Conservation (phyloP, 768 basidiomycete species). For the Podaxis pistillaris region DNA sequence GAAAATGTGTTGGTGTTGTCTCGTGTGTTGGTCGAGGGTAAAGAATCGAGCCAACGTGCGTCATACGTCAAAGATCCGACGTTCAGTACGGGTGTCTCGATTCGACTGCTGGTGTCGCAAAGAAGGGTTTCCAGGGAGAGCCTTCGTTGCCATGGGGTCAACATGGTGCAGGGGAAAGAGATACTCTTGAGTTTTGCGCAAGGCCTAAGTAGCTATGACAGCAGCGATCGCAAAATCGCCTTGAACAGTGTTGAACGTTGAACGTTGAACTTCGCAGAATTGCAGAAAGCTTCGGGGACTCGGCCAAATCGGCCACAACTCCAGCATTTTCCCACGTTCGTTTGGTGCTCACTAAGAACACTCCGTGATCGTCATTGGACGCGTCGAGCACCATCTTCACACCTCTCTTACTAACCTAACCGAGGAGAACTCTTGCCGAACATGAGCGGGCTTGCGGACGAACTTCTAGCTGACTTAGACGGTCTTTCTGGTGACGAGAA, state of each 20-base stretch:
- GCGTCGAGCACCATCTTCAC: neutral
- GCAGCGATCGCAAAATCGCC: neutral
- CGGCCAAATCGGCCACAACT: neutral
- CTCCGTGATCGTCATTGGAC: neutral
- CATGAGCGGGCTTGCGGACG: conserved; percentile 87
- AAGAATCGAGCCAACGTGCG: too few relatives aligned
- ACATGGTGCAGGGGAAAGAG: neutral
- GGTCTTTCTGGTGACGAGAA: conserved; percentile 73
- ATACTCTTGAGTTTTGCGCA: neutral
- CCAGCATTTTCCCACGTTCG: neutral
- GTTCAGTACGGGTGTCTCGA: neutral
- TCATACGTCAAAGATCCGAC: neutral
- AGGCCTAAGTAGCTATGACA: neutral
- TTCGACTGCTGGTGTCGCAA: neutral
- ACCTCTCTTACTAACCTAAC: neutral
- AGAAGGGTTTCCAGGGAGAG: neutral
- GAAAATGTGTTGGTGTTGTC: neutral
- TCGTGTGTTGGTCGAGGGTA: too few relatives aligned
- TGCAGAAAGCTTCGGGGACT: neutral
- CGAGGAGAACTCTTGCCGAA: neutral
- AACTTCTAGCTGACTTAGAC: conserved; percentile 90
- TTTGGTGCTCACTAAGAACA: neutral
- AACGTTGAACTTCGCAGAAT: neutral
- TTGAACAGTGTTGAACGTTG: too few relatives aligned
- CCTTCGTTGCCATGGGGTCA: neutral